These are phyloP conservation scores for Arabidopsis thaliana DNA, from an alignment of 345 rosid species.

Conservation along the genomic window DNA sequence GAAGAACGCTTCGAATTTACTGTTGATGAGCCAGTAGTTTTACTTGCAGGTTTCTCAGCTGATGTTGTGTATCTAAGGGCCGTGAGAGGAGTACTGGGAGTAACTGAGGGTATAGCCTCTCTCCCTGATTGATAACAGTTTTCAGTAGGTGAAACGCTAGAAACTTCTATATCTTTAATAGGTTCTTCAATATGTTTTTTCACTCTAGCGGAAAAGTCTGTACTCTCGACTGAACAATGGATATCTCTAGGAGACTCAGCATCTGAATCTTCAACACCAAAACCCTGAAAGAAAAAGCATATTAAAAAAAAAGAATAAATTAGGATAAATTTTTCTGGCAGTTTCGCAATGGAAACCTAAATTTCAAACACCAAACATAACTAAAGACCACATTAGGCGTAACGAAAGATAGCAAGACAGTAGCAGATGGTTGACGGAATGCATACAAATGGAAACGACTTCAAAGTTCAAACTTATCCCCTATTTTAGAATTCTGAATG, in stretches of 20 bases:
- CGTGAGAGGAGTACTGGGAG: constrained; percentile 62
- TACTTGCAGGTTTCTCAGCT: constrained; percentile 64
- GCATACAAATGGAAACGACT: constrained; percentile 17
- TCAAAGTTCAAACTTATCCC: constrained; percentile 13
- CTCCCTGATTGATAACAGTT: constrained; percentile 81
- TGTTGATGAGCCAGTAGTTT: constrained; percentile 58
- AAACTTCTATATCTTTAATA: constrained; percentile 54
- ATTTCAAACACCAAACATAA: constrained; percentile 23
- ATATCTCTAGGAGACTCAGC: constrained; percentile 64
- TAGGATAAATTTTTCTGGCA: constrained; percentile 2
- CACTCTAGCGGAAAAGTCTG: constrained; percentile 48
- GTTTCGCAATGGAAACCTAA: constrained; percentile 8
- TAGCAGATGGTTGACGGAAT: constrained; percentile 29
- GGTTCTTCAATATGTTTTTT: constrained; percentile 65
- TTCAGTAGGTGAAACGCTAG: constrained; percentile 58
- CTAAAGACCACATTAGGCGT: constrained; percentile 7
- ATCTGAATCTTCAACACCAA: constrained; percentile 87
- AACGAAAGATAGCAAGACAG: constrained; percentile 5
- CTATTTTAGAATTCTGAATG: constrained; percentile 11
- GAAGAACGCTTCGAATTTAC: constrained; percentile 64
- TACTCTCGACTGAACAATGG: constrained; percentile 59
- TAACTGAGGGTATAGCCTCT: constrained; percentile 69
- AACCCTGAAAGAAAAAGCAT: constrained; percentile 58
- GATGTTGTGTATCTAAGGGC: constrained; percentile 61
- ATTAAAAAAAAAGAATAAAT: constrained; percentile 23